These are phyloP conservation scores for Nicotiana undulata DNA, from an alignment of 257 asterid genomes.

Conservation along the genomic window DNA sequence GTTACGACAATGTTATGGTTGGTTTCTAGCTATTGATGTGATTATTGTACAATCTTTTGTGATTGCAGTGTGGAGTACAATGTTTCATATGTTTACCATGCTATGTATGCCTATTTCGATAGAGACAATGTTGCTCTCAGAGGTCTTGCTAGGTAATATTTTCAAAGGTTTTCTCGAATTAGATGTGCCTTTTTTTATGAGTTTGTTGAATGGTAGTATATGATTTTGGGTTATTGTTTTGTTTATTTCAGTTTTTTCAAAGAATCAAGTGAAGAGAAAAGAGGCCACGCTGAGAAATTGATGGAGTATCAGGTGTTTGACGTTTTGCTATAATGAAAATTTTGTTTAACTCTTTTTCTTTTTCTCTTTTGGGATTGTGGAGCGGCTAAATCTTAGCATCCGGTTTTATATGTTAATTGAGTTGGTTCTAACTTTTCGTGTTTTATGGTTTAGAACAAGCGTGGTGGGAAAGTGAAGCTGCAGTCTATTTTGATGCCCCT, in stretches of 20 bases:
- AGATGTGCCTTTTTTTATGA: background rate
- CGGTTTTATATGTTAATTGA: background rate
- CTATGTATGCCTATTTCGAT: constrained; percentile 58
- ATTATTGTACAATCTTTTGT: background rate
- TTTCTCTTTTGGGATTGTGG: background rate
- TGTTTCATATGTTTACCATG: constrained; percentile 58
- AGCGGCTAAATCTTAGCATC: background rate
- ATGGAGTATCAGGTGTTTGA: constrained; percentile 57
- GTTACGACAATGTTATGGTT: background rate
- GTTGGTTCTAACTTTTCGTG: background rate
- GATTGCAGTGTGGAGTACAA: constrained; percentile 49
- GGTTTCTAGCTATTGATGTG: background rate
- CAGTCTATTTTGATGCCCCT: constrained; percentile 15
- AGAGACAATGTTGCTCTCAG: constrained; percentile 59
- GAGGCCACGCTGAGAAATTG: constrained; percentile 55
- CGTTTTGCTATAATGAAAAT: background rate
- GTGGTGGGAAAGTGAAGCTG: constrained; percentile 24
- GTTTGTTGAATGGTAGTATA: background rate
- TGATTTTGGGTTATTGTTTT: background rate
- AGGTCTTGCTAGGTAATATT: constrained; percentile 50
- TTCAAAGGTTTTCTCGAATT: background rate
- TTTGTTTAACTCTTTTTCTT: background rate
- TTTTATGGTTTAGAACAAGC: constrained; percentile 20
- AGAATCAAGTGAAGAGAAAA: constrained; percentile 54
- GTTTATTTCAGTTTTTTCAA: constrained; percentile 38